Percentiles rank a stretch among this genome's conserved stretches.
These are phyloP conservation scores for Alloteropsis semialata DNA, from an alignment of 176 grass and related monocot genomes.

Conservation along the genomic window DNA sequence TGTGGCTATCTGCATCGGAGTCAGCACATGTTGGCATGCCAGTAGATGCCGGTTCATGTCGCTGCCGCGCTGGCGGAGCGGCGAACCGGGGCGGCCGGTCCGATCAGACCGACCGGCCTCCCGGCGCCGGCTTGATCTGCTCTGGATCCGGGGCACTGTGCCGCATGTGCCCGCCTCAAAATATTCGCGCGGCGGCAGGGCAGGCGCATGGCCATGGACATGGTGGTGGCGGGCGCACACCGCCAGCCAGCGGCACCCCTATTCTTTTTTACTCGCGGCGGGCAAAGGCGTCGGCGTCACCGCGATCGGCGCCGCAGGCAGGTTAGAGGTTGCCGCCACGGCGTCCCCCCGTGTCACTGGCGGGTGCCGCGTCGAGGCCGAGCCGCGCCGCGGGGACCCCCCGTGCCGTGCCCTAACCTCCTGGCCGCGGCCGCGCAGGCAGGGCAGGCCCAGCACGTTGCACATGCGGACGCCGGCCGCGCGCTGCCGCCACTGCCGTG, in stretches of 20 bases:
- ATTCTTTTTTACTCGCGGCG: conserved; percentile 9
- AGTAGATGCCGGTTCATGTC: conserved; percentile 9
- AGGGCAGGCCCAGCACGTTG: neutral
- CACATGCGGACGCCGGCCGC: neutral
- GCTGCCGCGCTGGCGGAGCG: too few species aligned
- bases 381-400: neutral
- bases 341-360: neutral
- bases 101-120: neutral
- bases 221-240: neutral
- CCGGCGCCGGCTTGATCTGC: conserved; percentile 48
- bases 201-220: too few species aligned
- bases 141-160: conserved; percentile 48
- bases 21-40: conserved; percentile 21
- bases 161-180: conserved; percentile 45
- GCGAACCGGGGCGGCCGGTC: neutral
- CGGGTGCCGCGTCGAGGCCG: neutral
- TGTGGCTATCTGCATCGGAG: conserved; percentile 38
- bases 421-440: too few species aligned
- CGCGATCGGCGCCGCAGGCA: neutral
- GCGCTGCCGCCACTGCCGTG: neutral
- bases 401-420: too few species aligned
- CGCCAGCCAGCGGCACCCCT: too few species aligned
- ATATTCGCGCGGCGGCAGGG: conserved; percentile 34
- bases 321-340: neutral
- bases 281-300: neutral